A percentile compares a stretch with the other conserved stretches of the same genome.
These are phyloP conservation scores for Penicillium sp. DNA, from an alignment of 2,329 filamentous ascomycete species.

Conservation along the genomic window DNA sequence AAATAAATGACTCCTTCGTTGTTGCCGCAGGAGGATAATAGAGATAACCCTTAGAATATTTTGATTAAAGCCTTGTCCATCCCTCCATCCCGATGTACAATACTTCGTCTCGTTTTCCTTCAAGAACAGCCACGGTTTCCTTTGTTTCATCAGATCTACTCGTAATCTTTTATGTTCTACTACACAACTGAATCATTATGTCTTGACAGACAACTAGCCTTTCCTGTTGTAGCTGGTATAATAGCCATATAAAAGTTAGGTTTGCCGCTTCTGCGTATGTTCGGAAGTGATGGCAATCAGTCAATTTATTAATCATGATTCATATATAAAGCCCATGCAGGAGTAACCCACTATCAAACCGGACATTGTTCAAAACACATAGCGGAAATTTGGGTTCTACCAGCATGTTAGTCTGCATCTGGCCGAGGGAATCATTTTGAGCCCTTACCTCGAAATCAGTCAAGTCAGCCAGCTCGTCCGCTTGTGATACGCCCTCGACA, in stretches of 20 bases:
- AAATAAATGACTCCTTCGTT: slow-evolving; percentile 38
- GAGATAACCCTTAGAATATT: slow-evolving; percentile 25
- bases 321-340: background rate
- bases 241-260: no score
- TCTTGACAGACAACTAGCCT: no score
- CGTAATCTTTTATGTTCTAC: background rate
- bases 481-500: background rate
- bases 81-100: slow-evolving; percentile 26
- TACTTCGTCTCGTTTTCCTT: slow-evolving; percentile 26
- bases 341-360: background rate
- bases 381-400: slow-evolving; percentile 22
- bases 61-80: slow-evolving; percentile 26
- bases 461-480: slow-evolving; percentile 22
- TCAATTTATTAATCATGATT: background rate
- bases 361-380: slow-evolving; percentile 37
- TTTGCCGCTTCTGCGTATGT: no score
- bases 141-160: slow-evolving; percentile 8
- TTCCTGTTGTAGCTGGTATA: no score
- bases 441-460: slow-evolving; percentile 31
- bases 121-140: slow-evolving; percentile 21
- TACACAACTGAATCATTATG: background rate
- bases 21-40: slow-evolving; percentile 23
- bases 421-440: background rate
- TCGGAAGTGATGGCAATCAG: no score
- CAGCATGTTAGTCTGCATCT: background rate